These are phyloP conservation scores for Diaporthe sp. DNA, from an alignment of 2,329 filamentous ascomycete species.

Conservation along the genomic window DNA sequence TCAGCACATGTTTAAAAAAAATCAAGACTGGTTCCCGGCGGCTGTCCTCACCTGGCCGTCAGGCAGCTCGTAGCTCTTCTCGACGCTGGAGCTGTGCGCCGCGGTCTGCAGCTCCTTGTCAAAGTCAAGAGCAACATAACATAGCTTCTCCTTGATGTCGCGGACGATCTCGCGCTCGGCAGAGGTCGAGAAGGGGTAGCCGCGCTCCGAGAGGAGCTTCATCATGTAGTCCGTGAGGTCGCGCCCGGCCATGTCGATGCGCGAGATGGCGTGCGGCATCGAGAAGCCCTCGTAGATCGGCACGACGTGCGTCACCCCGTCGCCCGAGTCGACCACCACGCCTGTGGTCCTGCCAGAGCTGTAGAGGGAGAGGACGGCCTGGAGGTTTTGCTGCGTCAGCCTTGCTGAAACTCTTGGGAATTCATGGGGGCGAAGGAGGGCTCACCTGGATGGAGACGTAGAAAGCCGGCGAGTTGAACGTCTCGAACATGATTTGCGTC, in stretches of 20 bases:
- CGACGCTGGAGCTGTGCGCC: slow-evolving; percentile 96
- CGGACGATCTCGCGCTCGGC: slow-evolving; percentile 71
- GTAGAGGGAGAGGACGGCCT: slow-evolving; percentile 97
- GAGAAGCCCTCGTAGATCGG: slow-evolving; percentile 99
- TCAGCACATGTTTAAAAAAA: not conserved
- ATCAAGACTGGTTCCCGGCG: no score
- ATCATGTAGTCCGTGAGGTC: slow-evolving; percentile 99
- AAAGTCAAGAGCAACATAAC: slow-evolving; percentile 99
- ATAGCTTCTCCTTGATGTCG: slow-evolving; percentile 99
- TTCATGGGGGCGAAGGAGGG: not conserved
- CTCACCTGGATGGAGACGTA: slow-evolving; percentile 88
- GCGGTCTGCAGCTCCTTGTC: slow-evolving; percentile 99
- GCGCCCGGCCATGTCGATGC: slow-evolving; percentile 99
- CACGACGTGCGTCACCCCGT: slow-evolving; percentile 99
- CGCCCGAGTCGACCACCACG: slow-evolving; percentile 99
- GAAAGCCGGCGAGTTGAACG: slow-evolving; percentile 99
- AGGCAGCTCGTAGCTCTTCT: slow-evolving; percentile 99
- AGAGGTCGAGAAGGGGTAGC: slow-evolving; percentile 99
- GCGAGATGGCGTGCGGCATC: slow-evolving; percentile 99
- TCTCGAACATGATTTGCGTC: slow-evolving; percentile 99
- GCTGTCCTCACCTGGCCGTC: slow-evolving; percentile 77
- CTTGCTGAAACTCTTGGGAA: accelerated
- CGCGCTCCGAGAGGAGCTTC: slow-evolving; percentile 99
- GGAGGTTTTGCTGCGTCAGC: slow-evolving; percentile 59
- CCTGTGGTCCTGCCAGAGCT: slow-evolving; percentile 99